Conservation (phyloP, 306 rosid genomes). For the Morella rubra region DNA sequence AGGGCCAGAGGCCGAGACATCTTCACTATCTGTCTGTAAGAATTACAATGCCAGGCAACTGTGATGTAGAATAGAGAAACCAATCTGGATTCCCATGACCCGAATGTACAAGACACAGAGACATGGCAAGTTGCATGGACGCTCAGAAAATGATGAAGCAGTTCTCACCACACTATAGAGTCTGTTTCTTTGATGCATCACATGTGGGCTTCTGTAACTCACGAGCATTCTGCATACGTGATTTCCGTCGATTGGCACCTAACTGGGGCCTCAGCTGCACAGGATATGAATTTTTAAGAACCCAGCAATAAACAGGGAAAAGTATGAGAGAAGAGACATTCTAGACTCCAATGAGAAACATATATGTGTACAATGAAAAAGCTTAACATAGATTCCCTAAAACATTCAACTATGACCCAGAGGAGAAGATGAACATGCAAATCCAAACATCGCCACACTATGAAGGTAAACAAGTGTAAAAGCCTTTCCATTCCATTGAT, state of each 20-base stretch:
- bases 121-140: slow-evolving; percentile 9
- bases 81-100: slow-evolving; percentile 33
- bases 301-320: background rate
- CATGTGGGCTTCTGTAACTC: slow-evolving; percentile 20
- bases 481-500: background rate
- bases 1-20: background rate
- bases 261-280: slow-evolving; percentile 71
- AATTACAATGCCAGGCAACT: slow-evolving; percentile 17
- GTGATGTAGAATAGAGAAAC: slow-evolving; percentile 17
- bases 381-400: background rate
- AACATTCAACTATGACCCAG: too few species aligned
- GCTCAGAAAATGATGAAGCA: slow-evolving; percentile 19
- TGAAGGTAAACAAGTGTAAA: too few species aligned
- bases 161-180: slow-evolving; percentile 31
- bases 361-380: background rate
- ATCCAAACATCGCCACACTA: too few species aligned
- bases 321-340: background rate
- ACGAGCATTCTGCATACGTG: slow-evolving; percentile 29
- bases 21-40: slow-evolving; percentile 1
- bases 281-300: slow-evolving; percentile 14
- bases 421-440: too few species aligned
- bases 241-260: slow-evolving; percentile 44
- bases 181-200: slow-evolving; percentile 24
- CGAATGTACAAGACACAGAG: slow-evolving; percentile 34
- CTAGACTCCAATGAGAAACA: background rate